Conservation (phyloP, 208 protist species). For the Crithidia brevicula region DNA sequence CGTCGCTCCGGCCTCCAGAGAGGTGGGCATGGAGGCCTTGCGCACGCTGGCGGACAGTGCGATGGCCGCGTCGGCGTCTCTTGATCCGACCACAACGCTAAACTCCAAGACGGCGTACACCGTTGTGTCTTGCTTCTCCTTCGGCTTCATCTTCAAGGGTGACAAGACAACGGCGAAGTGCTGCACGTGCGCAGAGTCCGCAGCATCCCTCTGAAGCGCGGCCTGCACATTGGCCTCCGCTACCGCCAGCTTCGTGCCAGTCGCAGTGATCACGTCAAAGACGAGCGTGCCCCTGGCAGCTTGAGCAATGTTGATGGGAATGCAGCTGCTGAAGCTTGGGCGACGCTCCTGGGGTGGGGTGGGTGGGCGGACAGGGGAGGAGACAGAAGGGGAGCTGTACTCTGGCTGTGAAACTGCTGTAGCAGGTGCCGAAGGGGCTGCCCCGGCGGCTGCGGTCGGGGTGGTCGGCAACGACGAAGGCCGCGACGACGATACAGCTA, state of each 20-base stretch:
- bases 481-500: too few relatives aligned
- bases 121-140: constrained; percentile 22
- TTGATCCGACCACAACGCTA: constrained; percentile 31
- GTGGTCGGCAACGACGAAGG: too few relatives aligned
- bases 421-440: too few relatives aligned
- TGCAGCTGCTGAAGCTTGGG: constrained; percentile 22
- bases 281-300: constrained; percentile 19
- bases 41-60: constrained; percentile 14
- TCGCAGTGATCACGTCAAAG: constrained; percentile 32
- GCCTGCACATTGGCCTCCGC: constrained; percentile 23
- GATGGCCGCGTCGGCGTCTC: constrained; percentile 15
- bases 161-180: constrained; percentile 40
- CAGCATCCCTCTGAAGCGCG: constrained; percentile 8
- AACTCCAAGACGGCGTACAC: constrained; percentile 51
- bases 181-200: constrained; percentile 23
- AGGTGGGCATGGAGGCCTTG: constrained; percentile 16
- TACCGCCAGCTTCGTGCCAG: constrained; percentile 26
- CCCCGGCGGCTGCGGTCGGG: too few relatives aligned
- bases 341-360: neutral
- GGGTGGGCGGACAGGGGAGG: neutral
- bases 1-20: constrained; percentile 6
- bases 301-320: constrained; percentile 29
- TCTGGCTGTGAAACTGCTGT: too few relatives aligned
- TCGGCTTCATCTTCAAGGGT: constrained; percentile 19
- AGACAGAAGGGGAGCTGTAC: too few relatives aligned